Evolutionary conservation across 2,329 filamentous ascomycete species (phyloP).

Genomic region (Paecilomyces fulvus): DNA sequence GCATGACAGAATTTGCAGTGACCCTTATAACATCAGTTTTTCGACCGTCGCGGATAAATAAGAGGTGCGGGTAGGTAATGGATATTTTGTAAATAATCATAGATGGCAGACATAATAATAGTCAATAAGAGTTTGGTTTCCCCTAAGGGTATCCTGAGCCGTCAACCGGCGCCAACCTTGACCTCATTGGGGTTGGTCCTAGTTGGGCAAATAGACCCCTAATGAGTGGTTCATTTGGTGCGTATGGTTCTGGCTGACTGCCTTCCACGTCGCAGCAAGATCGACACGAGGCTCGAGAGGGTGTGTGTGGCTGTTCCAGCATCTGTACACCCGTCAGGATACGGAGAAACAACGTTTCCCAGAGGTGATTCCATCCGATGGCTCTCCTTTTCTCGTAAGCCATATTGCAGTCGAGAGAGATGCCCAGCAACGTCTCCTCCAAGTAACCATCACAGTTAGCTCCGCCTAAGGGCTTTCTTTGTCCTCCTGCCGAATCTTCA

Average conservation of each 20-base stretch:
- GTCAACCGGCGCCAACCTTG: background rate
- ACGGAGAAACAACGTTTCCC: background rate
- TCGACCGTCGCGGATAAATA: background rate
- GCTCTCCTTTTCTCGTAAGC: background rate
- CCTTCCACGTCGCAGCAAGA: background rate
- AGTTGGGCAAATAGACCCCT: background rate
- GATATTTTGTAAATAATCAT: background rate
- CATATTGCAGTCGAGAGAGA: background rate
- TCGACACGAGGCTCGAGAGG: background rate
- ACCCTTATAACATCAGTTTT: background rate
- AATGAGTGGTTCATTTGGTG: background rate
- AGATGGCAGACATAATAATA: background rate
- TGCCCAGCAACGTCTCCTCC: background rate
- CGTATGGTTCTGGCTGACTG: background rate
- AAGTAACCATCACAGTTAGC: background rate
- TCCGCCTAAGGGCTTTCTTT: background rate
- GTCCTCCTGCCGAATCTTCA: conserved; percentile 9
- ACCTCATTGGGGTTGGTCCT: background rate
- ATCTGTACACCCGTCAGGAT: background rate
- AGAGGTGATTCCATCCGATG: background rate
- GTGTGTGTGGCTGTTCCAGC: background rate
- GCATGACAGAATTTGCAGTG: background rate
- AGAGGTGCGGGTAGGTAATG: background rate
- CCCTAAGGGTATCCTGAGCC: background rate
- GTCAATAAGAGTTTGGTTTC: background rate